phyloP scores from a whole-genome alignment of 2,329 filamentous ascomycete genomes.

The Sclerotinia sclerotiorum region DNA sequence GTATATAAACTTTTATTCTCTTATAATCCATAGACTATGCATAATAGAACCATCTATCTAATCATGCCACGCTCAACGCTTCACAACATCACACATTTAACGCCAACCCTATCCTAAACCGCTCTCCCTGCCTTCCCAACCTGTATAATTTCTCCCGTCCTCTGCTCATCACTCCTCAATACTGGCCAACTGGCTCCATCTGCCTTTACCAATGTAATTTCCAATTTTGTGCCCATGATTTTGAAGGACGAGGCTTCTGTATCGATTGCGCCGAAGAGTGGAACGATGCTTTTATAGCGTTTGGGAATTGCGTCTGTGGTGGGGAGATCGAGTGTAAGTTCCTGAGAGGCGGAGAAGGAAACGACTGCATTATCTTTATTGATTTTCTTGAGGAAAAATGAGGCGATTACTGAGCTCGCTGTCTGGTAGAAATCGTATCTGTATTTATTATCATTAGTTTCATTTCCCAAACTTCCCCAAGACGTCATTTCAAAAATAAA shows the following conservation, averaged over 20 bases:
- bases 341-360: constrained; percentile 59
- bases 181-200: constrained; percentile 68
- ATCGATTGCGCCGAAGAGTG: constrained; percentile 76
- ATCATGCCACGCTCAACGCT: background rate
- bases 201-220: constrained; percentile 63
- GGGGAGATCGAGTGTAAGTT: constrained; percentile 75
- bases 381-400: constrained; percentile 96
- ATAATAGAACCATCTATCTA: constrained; percentile 1
- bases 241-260: constrained; percentile 61
- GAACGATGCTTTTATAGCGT: constrained; percentile 72
- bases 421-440: constrained; percentile 97
- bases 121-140: constrained; percentile 69
- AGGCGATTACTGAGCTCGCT: constrained; percentile 77
- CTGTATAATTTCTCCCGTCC: constrained; percentile 81
- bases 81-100: background rate
- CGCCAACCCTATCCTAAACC: background rate
- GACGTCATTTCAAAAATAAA: constrained; percentile 1
- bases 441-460: constrained; percentile 25
- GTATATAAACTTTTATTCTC: background rate
- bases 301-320: constrained; percentile 75
- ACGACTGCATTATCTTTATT: constrained; percentile 76
- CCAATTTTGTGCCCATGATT: constrained; percentile 70
- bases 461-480: background rate
- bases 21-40: background rate
- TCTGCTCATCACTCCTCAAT: constrained; percentile 63